Evolutionary conservation across 768 basidiomycete genomes (phyloP).

Genomic region (Mrakia gelida): DNA sequence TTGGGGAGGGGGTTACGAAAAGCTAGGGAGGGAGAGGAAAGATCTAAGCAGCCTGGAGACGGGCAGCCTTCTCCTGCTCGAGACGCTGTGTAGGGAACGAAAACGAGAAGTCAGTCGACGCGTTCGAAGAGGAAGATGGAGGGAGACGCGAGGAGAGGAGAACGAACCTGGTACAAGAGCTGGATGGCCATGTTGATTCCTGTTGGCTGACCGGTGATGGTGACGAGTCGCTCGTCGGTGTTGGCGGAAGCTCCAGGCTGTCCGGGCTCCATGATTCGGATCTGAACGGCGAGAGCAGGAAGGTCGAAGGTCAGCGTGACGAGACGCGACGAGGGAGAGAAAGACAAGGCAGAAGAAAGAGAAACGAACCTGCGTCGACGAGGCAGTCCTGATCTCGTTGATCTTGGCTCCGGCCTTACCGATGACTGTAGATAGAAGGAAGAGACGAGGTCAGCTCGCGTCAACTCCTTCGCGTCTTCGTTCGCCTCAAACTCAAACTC

Average conservation of each 20-base stretch:
- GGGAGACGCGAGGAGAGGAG: not conserved
- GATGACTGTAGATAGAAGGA: slow-evolving; percentile 54
- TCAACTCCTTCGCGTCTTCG: not conserved
- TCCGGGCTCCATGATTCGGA: slow-evolving; percentile 84
- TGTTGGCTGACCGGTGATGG: slow-evolving; percentile 89
- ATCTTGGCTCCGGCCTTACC: slow-evolving; percentile 98
- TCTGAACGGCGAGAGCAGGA: slow-evolving; percentile 74
- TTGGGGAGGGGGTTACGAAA: not conserved
- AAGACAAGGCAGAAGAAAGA: no score
- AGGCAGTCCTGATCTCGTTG: slow-evolving; percentile 95
- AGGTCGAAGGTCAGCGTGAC: slow-evolving; percentile 58
- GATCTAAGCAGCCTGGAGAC: slow-evolving; percentile 15
- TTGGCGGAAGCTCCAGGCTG: slow-evolving; percentile 61
- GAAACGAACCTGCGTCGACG: slow-evolving; percentile 63
- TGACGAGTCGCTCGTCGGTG: slow-evolving; percentile 79
- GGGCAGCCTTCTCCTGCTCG: slow-evolving; percentile 38
- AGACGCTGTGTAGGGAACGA: slow-evolving; percentile 34
- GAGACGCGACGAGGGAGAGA: not conserved
- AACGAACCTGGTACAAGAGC: slow-evolving; percentile 53
- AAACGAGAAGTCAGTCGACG: not conserved
- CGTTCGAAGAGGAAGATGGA: no score
- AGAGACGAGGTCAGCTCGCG: not conserved
- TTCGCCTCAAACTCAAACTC: no score
- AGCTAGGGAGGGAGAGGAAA: not conserved
- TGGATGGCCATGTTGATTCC: slow-evolving; percentile 97